Evolutionary conservation across 176 grass and related monocot species (phyloP), one percentile per base, ranked within the genome.

Genomic region (Ananas comosus): DNA sequence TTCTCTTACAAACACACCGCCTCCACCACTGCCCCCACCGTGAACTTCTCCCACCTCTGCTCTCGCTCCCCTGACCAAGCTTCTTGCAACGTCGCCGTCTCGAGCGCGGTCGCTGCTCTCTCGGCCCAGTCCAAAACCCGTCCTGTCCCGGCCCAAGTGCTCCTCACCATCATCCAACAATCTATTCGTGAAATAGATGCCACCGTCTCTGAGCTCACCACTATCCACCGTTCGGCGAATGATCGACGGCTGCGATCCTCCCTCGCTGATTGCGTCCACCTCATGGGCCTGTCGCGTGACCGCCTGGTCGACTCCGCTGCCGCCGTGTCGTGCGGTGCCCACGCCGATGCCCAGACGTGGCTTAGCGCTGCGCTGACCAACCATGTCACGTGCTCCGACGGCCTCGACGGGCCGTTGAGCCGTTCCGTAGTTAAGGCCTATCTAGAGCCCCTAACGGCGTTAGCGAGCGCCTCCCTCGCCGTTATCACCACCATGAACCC

Each of bases 381-480:
- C 76, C 64, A 84, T 49, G 66, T 5, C 53, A 84, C 81, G 29
- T 88, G 86, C 81, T 50, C 70, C 12, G 81, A 88, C 27, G 74
- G 78, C 28, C 29, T 33, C 4, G 29, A 5, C 4, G 29, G 29
- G 50, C 82, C 28, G 29, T 21, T 70, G 29, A 33, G 29, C 29
- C 69, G 57, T 13, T 58, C 61, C 52, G 29, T n/a, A n/a, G n/a
- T 83, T 21, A 64, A 4, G 3, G 64, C 69, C 9, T 51, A 13
- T 66, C 73, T 83, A 49, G 48, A 67, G 22, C 76, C 73, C 22
- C 81, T 88, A 18, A 78, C 18, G 52, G 68, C 78, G 48, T 73
- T 80, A 29, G 74, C 74, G 57, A 88, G 85, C 78, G 80, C 77
- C 54, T 80, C 85, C 57, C 81, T 88, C 59, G 81, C 81, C 51